Evolutionary conservation across 2,329 filamentous ascomycete genomes (phyloP), one percentile per base, ranked within the genome.

Genomic region (Aaosphaeria arxii): DNA sequence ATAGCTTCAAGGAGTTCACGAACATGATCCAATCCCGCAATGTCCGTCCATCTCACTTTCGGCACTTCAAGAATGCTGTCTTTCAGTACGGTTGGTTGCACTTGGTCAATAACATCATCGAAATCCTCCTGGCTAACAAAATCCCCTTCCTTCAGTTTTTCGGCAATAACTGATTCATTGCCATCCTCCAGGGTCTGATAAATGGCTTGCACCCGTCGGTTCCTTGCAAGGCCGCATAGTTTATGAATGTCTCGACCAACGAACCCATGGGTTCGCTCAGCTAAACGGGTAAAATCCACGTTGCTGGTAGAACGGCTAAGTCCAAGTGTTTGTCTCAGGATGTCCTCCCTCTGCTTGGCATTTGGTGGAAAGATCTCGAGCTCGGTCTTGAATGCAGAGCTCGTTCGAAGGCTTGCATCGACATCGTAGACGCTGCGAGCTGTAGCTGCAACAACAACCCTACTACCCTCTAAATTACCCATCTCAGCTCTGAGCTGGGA

Each of bases 41-140:
- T 92, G 61, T 96, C 89, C 43, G 80, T 77, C 91, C 91, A 97
- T 67, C 80, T 81, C 30, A 95, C 85, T 11, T 88, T 91, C 0
- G 91, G 91, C 6, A 89, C 91, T 63, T 95, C 89, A 42, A 96
- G 78, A 64, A 94, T 89, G 47, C 96, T 85, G 63, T 95, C 91
- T 55, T 89, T 85, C 82, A 97, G 92, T 4, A 90, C 89, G 1
- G 87, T 91, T 1, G 92, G 90, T 7, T 83, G 80, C n/a, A 91
- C 84, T 47, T 81, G 73, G 35, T 81, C 77, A 33, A 92, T 77
- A 1, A 90, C 89, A 36, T 76, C 67, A 32, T 84, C 77, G 44
- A 90, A 78, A 59, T 91, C 85, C 7, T 78, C 55, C 40, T 66
- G 60, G 5, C 49, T 58, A 5, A 68, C 52, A 36, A 62, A 64